Conservation (phyloP, 768 basidiomycete species). For the Boletellus ananas region DNA sequence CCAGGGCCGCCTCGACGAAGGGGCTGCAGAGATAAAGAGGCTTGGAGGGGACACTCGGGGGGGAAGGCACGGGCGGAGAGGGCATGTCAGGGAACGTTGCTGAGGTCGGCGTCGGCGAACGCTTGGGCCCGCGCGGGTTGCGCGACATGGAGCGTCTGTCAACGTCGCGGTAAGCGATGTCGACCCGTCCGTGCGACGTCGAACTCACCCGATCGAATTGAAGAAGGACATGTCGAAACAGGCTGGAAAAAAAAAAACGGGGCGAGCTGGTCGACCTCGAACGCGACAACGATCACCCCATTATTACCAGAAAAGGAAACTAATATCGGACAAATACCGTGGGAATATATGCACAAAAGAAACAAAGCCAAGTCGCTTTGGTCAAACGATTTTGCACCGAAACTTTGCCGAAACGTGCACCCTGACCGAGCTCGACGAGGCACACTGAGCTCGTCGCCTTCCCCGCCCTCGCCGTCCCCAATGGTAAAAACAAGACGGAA, state of each 20-base stretch:
- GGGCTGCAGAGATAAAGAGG: conserved; percentile 90
- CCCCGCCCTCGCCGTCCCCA: neutral
- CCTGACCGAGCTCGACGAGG: conserved; percentile 33
- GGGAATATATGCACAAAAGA: conserved; percentile 10
- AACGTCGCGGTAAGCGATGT: conserved; percentile 2
- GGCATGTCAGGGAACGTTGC: conserved; percentile 49
- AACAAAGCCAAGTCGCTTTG: too few species aligned
- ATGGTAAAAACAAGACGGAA: conserved; percentile 58
- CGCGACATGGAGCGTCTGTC: conserved; percentile 72
- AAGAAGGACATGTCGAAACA: conserved; percentile 66
- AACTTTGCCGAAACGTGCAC: conserved; percentile 12
- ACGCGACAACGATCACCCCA: conserved; percentile 1
- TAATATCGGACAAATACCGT: conserved; percentile 13
- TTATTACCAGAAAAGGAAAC: conserved; percentile 3
- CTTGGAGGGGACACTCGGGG: conserved; percentile 41
- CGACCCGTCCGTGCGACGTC: neutral
- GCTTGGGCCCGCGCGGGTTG: conserved; percentile 63
- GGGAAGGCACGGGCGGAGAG: conserved; percentile 39
- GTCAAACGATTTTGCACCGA: neutral
- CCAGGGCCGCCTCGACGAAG: conserved; percentile 91
- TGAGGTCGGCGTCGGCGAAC: conserved; percentile 73
- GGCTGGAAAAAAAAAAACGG: neutral
- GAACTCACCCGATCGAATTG: conserved; percentile 70
- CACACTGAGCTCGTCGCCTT: conserved; percentile 32
- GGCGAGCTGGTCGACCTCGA: neutral